Percentiles rank a stretch among this genome's conserved stretches.
Evolutionary conservation across 495 filamentous ascomycete genomes (phyloP).

Genomic region (Penicilliopsis zonata): DNA sequence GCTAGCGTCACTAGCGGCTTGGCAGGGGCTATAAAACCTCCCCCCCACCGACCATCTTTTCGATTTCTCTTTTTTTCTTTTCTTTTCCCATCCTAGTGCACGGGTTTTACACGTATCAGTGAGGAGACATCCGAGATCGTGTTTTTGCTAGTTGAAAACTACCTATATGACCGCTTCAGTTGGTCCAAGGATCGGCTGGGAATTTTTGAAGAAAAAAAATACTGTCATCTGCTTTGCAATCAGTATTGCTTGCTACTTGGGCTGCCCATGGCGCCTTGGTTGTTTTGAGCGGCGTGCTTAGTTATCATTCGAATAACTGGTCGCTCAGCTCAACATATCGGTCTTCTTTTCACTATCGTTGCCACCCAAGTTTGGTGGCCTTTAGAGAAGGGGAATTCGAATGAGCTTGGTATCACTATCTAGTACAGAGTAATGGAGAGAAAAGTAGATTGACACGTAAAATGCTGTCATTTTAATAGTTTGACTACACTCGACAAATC

Average conservation of each 20-base stretch:
- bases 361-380: constrained; percentile 29
- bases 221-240: constrained; percentile 11
- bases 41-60: constrained; percentile 6
- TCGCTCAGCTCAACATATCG: background rate
- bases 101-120: constrained; percentile 45
- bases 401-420: no score
- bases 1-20: constrained; percentile 12
- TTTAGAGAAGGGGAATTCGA: constrained; percentile 30
- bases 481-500: no score
- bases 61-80: constrained; percentile 25
- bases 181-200: constrained; percentile 33
- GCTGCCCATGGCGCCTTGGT: no score
- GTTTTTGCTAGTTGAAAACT: constrained; percentile 53
- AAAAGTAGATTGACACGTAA: no score
- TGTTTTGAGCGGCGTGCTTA: no score
- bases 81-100: constrained; percentile 39
- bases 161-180: constrained; percentile 36
- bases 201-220: constrained; percentile 36
- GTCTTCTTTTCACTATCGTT: constrained; percentile 37
- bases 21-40: constrained; percentile 12
- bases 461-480: no score
- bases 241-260: no score
- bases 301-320: background rate
- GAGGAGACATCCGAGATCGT: constrained; percentile 46
- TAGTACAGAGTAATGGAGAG: no score